Evolutionary conservation across 768 basidiomycete species (phyloP).

Genomic region (Suillus spraguei): DNA sequence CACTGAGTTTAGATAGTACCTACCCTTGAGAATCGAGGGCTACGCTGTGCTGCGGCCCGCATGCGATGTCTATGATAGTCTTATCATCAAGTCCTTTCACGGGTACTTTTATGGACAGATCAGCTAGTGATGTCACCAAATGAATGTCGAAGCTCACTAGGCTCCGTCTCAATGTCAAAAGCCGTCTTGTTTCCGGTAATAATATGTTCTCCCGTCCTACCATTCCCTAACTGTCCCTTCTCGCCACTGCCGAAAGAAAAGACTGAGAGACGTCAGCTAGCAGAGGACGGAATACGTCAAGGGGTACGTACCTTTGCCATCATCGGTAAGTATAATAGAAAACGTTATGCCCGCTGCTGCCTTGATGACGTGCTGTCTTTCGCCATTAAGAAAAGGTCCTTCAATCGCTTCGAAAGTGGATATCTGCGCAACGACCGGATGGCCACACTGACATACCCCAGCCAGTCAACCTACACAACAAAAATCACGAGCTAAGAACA

Average conservation of each 20-base stretch:
- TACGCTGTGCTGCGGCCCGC: constrained; percentile 85
- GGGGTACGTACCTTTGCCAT: constrained; percentile 66
- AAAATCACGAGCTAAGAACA: not conserved
- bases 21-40: constrained; percentile 81
- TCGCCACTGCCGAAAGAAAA: constrained; percentile 92
- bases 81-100: constrained; percentile 78
- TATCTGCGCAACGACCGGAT: constrained; percentile 64
- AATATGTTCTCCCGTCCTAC: constrained; percentile 90
- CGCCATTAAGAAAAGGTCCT: constrained; percentile 58
- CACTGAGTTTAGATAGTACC: constrained; percentile 16
- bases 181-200: constrained; percentile 82
- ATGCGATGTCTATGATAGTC: constrained; percentile 80
- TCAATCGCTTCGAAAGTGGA: constrained; percentile 63
- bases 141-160: constrained; percentile 44
- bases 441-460: constrained; percentile 61
- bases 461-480: not conserved
- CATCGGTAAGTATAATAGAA: constrained; percentile 78
- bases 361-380: constrained; percentile 65
- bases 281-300: constrained; percentile 4
- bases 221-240: constrained; percentile 92
- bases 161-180: constrained; percentile 75
- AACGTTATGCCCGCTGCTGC: constrained; percentile 85
- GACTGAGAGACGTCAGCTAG: constrained; percentile 45
- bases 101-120: constrained; percentile 47
- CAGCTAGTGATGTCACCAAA: constrained; percentile 3